Evolutionary conservation across 164 flowering plant genomes (phyloP).

Genomic region (Amborella trichopoda): DNA sequence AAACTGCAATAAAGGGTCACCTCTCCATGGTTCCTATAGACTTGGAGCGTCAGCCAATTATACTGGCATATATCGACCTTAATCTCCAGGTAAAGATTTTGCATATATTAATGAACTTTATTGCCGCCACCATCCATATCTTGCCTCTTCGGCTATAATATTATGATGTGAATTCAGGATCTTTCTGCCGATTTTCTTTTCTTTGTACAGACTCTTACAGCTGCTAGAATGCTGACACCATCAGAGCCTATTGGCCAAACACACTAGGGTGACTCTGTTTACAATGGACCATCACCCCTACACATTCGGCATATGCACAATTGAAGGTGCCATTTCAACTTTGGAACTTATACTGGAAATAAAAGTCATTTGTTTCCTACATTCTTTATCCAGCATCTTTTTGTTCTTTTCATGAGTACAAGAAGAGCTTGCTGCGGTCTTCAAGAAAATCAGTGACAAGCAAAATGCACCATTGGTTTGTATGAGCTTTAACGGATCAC

Average conservation of each 20-base stretch:
- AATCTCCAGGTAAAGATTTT: slow-evolving; percentile 89
- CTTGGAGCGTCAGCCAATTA: slow-evolving; percentile 93
- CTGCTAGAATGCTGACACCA: slow-evolving; percentile 95
- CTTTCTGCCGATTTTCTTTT: too few species aligned
- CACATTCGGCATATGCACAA: slow-evolving; percentile 95
- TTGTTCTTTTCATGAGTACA: too few species aligned
- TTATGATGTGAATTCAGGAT: too few species aligned
- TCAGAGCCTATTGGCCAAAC: slow-evolving; percentile 85
- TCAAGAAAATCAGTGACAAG: slow-evolving; percentile 98
- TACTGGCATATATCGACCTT: slow-evolving; percentile 96
- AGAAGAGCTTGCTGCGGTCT: slow-evolving; percentile 98
- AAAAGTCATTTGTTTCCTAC: too few species aligned
- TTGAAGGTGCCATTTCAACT: too few species aligned
- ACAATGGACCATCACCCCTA: slow-evolving; percentile 64
- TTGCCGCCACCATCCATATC: too few species aligned
- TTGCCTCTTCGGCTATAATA: too few species aligned
- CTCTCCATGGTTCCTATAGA: slow-evolving; percentile 99
- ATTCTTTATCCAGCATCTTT: too few species aligned
- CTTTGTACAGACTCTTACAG: slow-evolving; percentile 97
- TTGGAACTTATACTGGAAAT: too few species aligned
- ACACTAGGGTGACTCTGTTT: slow-evolving; percentile 85
- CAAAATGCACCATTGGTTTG: slow-evolving; percentile 93
- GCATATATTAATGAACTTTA: too few species aligned
- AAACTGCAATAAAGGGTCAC: slow-evolving; percentile 95
- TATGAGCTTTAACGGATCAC: slow-evolving; percentile 90